These are phyloP conservation scores for Mycena alexandri DNA, from an alignment of 768 basidiomycete species.

Conservation along the genomic window DNA sequence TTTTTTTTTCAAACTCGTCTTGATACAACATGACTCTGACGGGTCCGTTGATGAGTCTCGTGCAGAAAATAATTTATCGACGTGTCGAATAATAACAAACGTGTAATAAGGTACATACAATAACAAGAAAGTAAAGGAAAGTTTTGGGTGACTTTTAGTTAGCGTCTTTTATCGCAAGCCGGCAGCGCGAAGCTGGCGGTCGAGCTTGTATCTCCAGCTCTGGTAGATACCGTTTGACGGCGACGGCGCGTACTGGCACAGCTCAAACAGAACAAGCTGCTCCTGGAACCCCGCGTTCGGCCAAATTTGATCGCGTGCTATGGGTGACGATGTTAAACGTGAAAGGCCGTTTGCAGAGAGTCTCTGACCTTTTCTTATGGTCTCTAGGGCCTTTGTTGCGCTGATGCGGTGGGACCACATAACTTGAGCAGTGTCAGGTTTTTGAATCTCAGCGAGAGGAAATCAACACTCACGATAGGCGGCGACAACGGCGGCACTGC, in stretches of 20 bases:
- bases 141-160: conserved; percentile 2
- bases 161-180: conserved; percentile 48
- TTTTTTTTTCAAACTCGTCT: not conserved
- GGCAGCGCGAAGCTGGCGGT: conserved; percentile 59
- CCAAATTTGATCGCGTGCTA: conserved; percentile 85
- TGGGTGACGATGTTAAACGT: conserved; percentile 10
- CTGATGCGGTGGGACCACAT: conserved; percentile 74
- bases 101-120: too few species aligned
- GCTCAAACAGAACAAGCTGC: conserved; percentile 80
- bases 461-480: conserved; percentile 72
- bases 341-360: conserved; percentile 18
- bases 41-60: conserved; percentile 14
- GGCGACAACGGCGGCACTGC: conserved; percentile 78
- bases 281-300: conserved; percentile 84
- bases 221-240: conserved; percentile 73
- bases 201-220: conserved; percentile 72
- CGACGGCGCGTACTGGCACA: conserved; percentile 76
- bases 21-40: conserved; percentile 10
- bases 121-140: not conserved
- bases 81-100: too few species aligned
- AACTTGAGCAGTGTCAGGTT: conserved; percentile 55
- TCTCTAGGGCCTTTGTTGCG: conserved; percentile 69
- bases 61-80: not conserved
- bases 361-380: conserved; percentile 68
- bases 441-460: conserved; percentile 4